phyloP scores from a whole-genome alignment of 306 rosid genomes.

The Benincasa hispida region DNA sequence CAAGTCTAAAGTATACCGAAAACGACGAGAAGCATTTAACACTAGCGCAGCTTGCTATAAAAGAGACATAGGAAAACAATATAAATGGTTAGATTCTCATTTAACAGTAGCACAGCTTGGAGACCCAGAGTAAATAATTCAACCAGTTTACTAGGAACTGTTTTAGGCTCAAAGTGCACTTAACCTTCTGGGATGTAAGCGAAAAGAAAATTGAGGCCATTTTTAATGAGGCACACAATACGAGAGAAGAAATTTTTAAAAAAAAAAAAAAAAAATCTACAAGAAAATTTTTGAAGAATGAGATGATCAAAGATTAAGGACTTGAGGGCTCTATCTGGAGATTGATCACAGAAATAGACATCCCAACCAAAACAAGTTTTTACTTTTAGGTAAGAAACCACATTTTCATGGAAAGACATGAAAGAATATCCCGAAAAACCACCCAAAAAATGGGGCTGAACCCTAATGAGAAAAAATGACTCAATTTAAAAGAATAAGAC shows the following conservation, averaged over 20 bases:
- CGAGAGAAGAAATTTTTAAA: not conserved
- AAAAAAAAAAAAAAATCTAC: not conserved
- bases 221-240: not conserved
- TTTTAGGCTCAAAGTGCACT: not conserved
- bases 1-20: slow-evolving; percentile 96
- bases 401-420: not conserved
- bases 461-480: not conserved
- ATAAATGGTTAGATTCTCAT: slow-evolving; percentile 19
- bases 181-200: not conserved
- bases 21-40: slow-evolving; percentile 98
- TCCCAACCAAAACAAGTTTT: not conserved
- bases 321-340: not conserved
- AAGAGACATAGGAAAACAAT: slow-evolving; percentile 10
- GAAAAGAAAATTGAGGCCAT: not conserved
- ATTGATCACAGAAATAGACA: not conserved
- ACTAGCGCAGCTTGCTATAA: slow-evolving; percentile 95
- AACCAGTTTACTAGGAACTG: not conserved
- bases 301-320: not conserved
- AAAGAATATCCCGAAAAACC: not conserved
- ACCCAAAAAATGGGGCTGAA: not conserved
- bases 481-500: not conserved
- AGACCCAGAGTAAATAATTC: not conserved
- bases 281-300: not conserved
- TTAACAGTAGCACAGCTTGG: slow-evolving; percentile 90
- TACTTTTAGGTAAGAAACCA: not conserved